phyloP scores from a whole-genome alignment of 495 filamentous ascomycete genomes.

The Penicillium goetzii region DNA sequence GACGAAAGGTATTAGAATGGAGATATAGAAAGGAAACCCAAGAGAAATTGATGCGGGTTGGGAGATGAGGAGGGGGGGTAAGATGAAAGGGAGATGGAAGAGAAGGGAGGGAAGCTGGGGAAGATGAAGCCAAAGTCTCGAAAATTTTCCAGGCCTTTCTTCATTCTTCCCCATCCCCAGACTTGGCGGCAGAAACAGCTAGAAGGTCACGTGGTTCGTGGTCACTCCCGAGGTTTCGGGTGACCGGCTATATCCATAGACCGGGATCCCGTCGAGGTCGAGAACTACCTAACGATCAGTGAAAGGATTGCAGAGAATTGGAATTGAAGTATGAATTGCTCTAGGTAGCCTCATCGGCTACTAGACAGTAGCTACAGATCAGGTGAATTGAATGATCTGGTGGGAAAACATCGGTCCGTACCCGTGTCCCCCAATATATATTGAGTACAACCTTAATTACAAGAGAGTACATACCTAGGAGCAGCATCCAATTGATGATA shows the following conservation, averaged over 20 bases:
- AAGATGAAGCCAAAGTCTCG: conserved; percentile 54
- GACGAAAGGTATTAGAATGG: conserved; percentile 27
- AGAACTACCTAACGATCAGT: background rate
- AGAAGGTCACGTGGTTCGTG: conserved; percentile 50
- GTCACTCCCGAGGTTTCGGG: conserved; percentile 36
- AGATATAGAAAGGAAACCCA: conserved; percentile 29
- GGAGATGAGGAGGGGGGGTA: conserved; percentile 6
- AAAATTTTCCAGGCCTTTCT: conserved; percentile 56
- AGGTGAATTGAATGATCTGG: background rate
- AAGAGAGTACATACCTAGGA: no score
- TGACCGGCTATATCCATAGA: conserved; percentile 20
- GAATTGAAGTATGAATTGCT: background rate
- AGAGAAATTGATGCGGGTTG: conserved; percentile 30
- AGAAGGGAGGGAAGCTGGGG: conserved; percentile 31
- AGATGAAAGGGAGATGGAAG: conserved; percentile 26
- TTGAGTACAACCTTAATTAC: background rate
- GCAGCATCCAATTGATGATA: no score
- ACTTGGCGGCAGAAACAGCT: conserved; percentile 52
- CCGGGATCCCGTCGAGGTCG: background rate
- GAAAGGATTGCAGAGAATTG: background rate
- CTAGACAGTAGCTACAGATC: background rate
- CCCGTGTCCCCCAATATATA: background rate
- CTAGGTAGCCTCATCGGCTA: background rate
- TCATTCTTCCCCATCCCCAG: conserved; percentile 42
- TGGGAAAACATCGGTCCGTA: background rate